Conservation (phyloP, 768 basidiomycete genomes). For the Gloeopeniophorella convolvens region DNA sequence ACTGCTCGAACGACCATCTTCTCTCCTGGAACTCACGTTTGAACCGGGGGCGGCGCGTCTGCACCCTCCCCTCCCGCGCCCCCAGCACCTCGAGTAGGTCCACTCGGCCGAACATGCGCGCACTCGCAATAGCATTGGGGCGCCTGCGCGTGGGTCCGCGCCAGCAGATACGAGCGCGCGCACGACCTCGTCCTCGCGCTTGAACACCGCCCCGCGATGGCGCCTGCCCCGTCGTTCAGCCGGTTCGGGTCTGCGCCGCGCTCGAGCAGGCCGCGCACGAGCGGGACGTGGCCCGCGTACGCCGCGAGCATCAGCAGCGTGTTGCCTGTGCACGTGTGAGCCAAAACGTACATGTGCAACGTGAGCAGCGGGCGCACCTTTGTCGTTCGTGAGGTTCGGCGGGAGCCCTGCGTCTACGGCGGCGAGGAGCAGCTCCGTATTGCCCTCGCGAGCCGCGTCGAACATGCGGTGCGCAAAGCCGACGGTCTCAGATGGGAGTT, state of each 20-base stretch:
- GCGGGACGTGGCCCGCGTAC: constrained; percentile 57
- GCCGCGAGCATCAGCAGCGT: constrained; percentile 75
- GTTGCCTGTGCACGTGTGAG: constrained; percentile 59
- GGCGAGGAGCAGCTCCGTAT: constrained; percentile 43
- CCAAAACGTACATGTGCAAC: no score
- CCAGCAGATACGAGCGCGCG: constrained; percentile 40
- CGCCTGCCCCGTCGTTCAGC: constrained; percentile 67
- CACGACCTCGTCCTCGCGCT: constrained; percentile 59
- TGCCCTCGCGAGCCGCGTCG: constrained; percentile 61
- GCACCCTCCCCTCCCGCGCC: constrained; percentile 47
- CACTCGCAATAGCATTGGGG: constrained; percentile 65
- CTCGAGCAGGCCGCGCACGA: constrained; percentile 46
- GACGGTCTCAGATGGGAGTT: constrained; percentile 34
- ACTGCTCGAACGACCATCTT: neutral
- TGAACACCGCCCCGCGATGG: constrained; percentile 81
- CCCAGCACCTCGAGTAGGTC: constrained; percentile 53
- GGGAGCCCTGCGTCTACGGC: constrained; percentile 68
- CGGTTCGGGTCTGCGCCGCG: constrained; percentile 61
- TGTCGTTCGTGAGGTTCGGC: constrained; percentile 62
- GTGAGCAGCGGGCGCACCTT: constrained; percentile 55
- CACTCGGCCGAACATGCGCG: constrained; percentile 57
- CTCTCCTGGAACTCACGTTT: neutral
- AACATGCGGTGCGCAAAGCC: constrained; percentile 64
- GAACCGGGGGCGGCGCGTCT: constrained; percentile 26
- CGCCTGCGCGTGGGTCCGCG: constrained; percentile 61